Evolutionary conservation across 805 yeast species (phyloP).

Genomic region (Tetrapisispora arboricola): DNA sequence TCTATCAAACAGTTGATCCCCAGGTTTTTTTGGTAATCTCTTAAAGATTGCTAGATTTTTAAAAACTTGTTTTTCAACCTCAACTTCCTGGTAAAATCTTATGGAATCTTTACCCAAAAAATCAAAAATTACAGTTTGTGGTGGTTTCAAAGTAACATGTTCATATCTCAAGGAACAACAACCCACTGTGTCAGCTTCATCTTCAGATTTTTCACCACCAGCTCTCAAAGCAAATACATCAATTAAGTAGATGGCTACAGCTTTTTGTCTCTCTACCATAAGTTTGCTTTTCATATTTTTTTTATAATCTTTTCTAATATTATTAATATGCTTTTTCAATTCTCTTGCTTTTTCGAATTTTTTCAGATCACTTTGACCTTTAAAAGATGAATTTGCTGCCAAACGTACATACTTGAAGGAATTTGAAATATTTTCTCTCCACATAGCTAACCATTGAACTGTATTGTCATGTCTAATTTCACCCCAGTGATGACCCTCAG

Average conservation of each 20-base stretch:
- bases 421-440: constrained; percentile 88
- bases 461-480: constrained; percentile 80
- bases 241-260: constrained; percentile 86
- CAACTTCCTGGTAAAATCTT: constrained; percentile 83
- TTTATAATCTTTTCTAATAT: constrained; percentile 66
- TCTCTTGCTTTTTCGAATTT: constrained; percentile 92
- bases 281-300: constrained; percentile 57
- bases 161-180: constrained; percentile 91
- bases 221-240: constrained; percentile 94
- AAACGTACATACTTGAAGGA: constrained; percentile 80
- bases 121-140: constrained; percentile 77
- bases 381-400: constrained; percentile 82
- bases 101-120: constrained; percentile 94
- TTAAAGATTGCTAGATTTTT: constrained; percentile 81
- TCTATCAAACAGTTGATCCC: constrained; percentile 88
- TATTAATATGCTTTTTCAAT: constrained; percentile 59
- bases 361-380: constrained; percentile 82
- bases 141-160: constrained; percentile 78
- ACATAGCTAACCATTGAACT: constrained; percentile 93
- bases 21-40: constrained; percentile 78
- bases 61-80: constrained; percentile 85
- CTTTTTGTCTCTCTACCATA: constrained; percentile 84
- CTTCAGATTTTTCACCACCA: constrained; percentile 95
- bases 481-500: constrained; percentile 85
- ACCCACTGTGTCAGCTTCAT: constrained; percentile 97